A percentile compares a stretch with the other conserved stretches of the same genome.
These are phyloP conservation scores for Erythrobasidium yunnanense DNA, from an alignment of 768 basidiomycete species.

Conservation along the genomic window DNA sequence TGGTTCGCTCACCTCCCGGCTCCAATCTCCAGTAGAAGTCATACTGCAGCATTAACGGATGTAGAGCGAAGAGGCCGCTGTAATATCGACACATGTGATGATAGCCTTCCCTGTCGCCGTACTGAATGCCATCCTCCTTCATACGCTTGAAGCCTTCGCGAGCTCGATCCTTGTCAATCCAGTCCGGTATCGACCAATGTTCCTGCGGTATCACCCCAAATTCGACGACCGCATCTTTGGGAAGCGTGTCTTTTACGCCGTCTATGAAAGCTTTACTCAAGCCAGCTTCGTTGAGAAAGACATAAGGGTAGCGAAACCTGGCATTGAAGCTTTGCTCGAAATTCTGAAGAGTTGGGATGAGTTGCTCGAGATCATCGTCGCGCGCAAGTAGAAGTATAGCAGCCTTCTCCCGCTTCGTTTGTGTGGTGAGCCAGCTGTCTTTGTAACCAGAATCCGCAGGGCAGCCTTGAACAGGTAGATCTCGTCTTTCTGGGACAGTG, in stretches of 20 bases:
- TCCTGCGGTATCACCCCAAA: slow-evolving; percentile 52
- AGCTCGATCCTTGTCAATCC: slow-evolving; percentile 66
- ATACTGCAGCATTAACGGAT: slow-evolving; percentile 62
- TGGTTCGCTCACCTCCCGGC: slow-evolving; percentile 37
- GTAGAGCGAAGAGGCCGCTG: slow-evolving; percentile 64
- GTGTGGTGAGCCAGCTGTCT: slow-evolving; percentile 7
- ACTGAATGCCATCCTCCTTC: slow-evolving; percentile 53
- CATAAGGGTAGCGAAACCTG: slow-evolving; percentile 48
- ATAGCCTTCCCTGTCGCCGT: slow-evolving; percentile 35
- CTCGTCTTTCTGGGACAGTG: no score
- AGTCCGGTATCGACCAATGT: slow-evolving; percentile 66
- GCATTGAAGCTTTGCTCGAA: slow-evolving; percentile 33
- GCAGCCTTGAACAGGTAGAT: slow-evolving; percentile 30
- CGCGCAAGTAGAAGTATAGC: slow-evolving; percentile 34
- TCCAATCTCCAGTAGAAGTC: slow-evolving; percentile 88
- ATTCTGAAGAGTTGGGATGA: slow-evolving; percentile 33
- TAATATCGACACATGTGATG: slow-evolving; percentile 45
- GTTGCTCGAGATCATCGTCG: slow-evolving; percentile 26
- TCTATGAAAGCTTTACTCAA: slow-evolving; percentile 63
- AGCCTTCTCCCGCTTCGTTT: slow-evolving; percentile 18
- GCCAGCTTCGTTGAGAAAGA: slow-evolving; percentile 69
- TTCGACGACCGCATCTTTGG: slow-evolving; percentile 15
- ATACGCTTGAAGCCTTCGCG: slow-evolving; percentile 52
- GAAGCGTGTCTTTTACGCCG: slow-evolving; percentile 30
- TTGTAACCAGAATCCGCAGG: not conserved